phyloP scores from a whole-genome alignment of 1,284 basidiomycete species.

The Gymnopus androsaceus region DNA sequence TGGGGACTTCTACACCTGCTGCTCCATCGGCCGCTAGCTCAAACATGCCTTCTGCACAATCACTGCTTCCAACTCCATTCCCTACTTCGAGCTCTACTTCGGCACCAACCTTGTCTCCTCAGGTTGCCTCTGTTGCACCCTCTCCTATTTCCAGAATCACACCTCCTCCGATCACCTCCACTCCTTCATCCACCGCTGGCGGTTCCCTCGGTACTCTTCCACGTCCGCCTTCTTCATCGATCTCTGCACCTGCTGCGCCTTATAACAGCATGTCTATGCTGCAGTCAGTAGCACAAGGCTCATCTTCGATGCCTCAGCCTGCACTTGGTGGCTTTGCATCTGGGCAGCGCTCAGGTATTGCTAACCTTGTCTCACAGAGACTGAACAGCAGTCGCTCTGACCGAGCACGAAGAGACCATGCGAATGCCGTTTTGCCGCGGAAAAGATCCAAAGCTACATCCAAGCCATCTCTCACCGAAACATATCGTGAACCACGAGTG shows the following conservation, averaged over 20 bases:
- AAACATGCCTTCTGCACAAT: too few species aligned
- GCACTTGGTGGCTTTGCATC: background rate
- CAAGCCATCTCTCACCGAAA: background rate
- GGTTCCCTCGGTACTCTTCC: too few species aligned
- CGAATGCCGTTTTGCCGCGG: background rate
- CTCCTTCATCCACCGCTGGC: background rate
- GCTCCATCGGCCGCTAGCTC: too few species aligned
- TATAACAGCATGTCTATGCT: conserved; percentile 2
- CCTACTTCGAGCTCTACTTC: background rate
- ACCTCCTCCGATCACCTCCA: background rate
- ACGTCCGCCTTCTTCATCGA: too few species aligned
- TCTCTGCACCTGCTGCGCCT: background rate
- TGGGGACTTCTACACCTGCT: too few species aligned
- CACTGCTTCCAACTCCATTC: too few species aligned
- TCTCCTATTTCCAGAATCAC: background rate
- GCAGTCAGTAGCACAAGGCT: background rate
- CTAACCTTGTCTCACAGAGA: background rate
- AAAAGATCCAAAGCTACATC: background rate
- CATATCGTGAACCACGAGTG: background rate
- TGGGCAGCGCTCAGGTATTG: background rate
- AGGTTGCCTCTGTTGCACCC: background rate
- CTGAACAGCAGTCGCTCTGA: background rate
- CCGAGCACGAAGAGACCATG: too few species aligned
- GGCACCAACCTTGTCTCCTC: too few species aligned
- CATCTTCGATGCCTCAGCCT: background rate